A percentile compares a stretch with the other conserved stretches of the same genome.
Conservation (phyloP, 805 yeast species). For the Candida sithepensis region DNA sequence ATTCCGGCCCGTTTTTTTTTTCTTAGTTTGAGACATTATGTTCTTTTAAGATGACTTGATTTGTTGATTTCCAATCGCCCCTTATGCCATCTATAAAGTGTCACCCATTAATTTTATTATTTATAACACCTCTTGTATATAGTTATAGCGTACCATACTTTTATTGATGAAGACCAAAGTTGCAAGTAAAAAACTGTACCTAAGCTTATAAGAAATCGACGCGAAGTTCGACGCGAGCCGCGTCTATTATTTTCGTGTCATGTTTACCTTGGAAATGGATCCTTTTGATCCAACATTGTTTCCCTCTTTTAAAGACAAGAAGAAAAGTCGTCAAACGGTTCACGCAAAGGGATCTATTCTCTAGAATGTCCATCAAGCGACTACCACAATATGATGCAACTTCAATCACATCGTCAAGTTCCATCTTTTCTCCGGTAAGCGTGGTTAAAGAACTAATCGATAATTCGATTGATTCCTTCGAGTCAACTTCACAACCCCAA, state of each 20-base stretch:
- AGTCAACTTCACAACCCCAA: slow-evolving; percentile 10
- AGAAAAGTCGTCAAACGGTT: not conserved
- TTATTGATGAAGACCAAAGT: not conserved
- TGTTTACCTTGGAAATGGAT: not conserved
- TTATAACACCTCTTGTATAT: not conserved
- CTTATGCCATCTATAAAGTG: too few relatives aligned
- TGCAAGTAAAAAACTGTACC: not conserved
- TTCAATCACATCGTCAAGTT: slow-evolving; percentile 25
- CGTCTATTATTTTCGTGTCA: not conserved
- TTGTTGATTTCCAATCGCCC: too few relatives aligned
- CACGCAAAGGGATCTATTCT: not conserved
- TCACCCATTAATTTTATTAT: not conserved
- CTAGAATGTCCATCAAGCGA: slow-evolving; percentile 15
- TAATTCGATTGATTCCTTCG: slow-evolving; percentile 37
- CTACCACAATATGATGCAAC: slow-evolving; percentile 20
- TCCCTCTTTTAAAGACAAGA: not conserved
- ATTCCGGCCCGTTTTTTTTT: not conserved
- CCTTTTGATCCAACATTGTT: not conserved
- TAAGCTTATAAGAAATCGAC: not conserved
- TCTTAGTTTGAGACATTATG: not conserved
- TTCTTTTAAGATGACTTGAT: not conserved
- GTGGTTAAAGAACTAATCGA: slow-evolving; percentile 41
- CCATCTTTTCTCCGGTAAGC: slow-evolving; percentile 33
- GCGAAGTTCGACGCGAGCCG: not conserved
- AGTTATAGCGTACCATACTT: not conserved